Base-by-base conservation (phyloP, 2,329 filamentous ascomycete genomes). In the Aschersonia sp. region DNA sequence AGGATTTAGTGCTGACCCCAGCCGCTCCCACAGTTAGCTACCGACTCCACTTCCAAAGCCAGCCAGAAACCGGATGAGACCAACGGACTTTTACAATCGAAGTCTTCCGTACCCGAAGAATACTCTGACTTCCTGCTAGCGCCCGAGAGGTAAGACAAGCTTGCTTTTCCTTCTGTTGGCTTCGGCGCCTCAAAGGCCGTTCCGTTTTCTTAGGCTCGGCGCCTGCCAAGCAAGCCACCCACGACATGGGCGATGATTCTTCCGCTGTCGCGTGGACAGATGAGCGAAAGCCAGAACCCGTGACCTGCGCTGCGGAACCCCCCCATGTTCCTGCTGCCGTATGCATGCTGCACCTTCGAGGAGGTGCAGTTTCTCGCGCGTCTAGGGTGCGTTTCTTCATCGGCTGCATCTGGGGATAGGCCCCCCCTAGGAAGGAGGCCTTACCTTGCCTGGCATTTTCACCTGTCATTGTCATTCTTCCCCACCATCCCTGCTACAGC, bases 1-100 rank as follows among this genome's bases (percentile, higher is more conserved):
- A 47, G 45, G 48, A 44, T 50, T 43, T 46, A 46, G 41, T 48
- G 46, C 49, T 50, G 43, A 48, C 40, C 46, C 46, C 43, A 30
- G 49, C 46, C 32, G 49, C 46, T 48, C 45, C 44, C 43, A 43
- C 47, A 47, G 49, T 40, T n/a, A 47, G 49, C 31, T n/a, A 12
- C 12, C 12, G 38, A 31, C 40, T 47, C 45, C 45, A 47, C 46
- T 46, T 38, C 31, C 30, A 30, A 10, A 44, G 30, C 44, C 44
- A 44, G 20, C n/a, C 5, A 28, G 20, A 31, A 46, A 46, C 31
- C 45, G 28, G 43, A 50, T 46, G 46, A 47, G 30, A n/a, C 12
- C 35, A 12, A 7, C 35, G 7, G 35, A 12, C 12, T 48, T 42
- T 29, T 7, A 44, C 44, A 49, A 48, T 28, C 7, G 35, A 38